These are phyloP conservation scores for Oehlia diaphana DNA, from an alignment of 192 early-diverging fungal species.

Conservation along the genomic window DNA sequence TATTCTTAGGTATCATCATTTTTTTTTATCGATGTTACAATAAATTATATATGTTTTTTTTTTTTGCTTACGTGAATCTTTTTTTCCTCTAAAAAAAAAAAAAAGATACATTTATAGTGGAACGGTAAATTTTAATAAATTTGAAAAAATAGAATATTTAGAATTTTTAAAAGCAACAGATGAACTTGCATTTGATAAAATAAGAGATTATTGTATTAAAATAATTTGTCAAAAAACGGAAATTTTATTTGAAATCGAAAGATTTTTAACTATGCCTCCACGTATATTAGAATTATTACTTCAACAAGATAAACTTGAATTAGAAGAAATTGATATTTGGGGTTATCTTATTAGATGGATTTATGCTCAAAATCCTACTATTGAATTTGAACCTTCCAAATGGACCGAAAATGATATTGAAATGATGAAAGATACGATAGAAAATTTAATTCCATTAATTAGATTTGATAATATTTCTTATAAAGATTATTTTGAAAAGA, in stretches of 20 bases:
- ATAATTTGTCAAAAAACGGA: background rate
- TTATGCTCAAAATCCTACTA: background rate
- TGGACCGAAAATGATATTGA: background rate
- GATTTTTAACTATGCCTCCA: background rate
- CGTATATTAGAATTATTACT: background rate
- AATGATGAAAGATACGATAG: background rate
- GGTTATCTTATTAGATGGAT: background rate
- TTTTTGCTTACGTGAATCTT: too few species aligned
- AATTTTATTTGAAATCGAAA: background rate
- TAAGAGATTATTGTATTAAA: background rate
- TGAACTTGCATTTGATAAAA: background rate
- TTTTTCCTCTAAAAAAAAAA: too few species aligned
- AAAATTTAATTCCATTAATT: background rate
- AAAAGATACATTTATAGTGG: background rate
- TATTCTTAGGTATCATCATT: too few species aligned
- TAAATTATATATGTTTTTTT: too few species aligned
- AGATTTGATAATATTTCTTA: background rate
- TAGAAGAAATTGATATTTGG: background rate
- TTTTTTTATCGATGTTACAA: too few species aligned
- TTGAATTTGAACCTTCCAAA: background rate
- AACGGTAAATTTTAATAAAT: background rate
- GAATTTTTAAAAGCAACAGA: background rate
- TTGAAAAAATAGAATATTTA: background rate
- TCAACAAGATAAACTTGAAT: background rate
- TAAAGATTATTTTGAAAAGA: background rate